These are phyloP conservation scores for Diaporthe vexans DNA, from an alignment of 2,329 filamentous ascomycete species.

Conservation along the genomic window DNA sequence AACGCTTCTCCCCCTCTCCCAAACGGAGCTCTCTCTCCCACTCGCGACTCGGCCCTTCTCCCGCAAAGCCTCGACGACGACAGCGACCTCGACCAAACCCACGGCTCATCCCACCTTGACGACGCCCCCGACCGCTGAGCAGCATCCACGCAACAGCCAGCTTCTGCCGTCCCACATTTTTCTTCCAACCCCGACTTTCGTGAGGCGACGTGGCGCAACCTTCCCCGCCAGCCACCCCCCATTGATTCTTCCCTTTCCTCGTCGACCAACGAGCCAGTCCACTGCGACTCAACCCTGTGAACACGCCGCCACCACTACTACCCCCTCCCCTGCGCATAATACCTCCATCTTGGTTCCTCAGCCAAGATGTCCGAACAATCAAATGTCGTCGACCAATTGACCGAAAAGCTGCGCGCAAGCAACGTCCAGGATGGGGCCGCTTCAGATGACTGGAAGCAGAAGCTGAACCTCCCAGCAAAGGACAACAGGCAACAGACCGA, in stretches of 20 bases:
- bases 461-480: slow-evolving; percentile 78
- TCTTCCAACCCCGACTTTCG: not conserved
- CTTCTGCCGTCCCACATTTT: slow-evolving; percentile 19
- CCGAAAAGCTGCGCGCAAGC: slow-evolving; percentile 40
- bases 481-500: slow-evolving; percentile 87
- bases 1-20: not conserved
- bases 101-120: not conserved
- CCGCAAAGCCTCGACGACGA: slow-evolving; percentile 3
- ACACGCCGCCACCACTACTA: not conserved
- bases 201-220: slow-evolving; percentile 35
- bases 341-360: slow-evolving; percentile 26
- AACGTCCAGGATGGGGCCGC: slow-evolving; percentile 34
- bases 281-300: slow-evolving; percentile 1
- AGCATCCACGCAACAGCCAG: slow-evolving; percentile 1
- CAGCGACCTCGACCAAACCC: slow-evolving; percentile 18
- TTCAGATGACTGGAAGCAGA: slow-evolving; percentile 77
- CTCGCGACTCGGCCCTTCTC: slow-evolving; percentile 2
- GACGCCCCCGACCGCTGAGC: not conserved
- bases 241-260: not conserved
- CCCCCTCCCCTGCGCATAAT: slow-evolving; percentile 2
- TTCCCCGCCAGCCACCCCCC: slow-evolving; percentile 31
- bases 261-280: slow-evolving; percentile 25
- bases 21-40: slow-evolving; percentile 18
- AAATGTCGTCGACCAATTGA: slow-evolving; percentile 40
- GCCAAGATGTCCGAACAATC: slow-evolving; percentile 38